Percentiles rank a stretch among this genome's conserved stretches.
These are phyloP conservation scores for Tarenaya hassleriana DNA, from an alignment of 345 rosid species.

Conservation along the genomic window DNA sequence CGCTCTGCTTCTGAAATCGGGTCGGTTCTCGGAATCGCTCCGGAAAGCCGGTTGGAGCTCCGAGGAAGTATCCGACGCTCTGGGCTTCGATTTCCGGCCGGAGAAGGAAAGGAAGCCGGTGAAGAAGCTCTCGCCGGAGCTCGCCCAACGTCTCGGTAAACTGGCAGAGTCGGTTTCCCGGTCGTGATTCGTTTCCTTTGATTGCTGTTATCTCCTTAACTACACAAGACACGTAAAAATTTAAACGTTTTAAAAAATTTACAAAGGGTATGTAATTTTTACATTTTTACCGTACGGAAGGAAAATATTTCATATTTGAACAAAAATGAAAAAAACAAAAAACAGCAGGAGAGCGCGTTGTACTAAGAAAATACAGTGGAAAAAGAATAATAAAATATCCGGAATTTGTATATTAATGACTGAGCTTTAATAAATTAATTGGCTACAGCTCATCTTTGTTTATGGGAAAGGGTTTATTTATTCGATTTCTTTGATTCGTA, in stretches of 20 bases:
- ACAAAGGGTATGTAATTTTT: no score
- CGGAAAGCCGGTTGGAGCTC: conserved; percentile 86
- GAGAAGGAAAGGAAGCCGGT: conserved; percentile 56
- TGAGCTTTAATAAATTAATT: background rate
- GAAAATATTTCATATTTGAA: no score
- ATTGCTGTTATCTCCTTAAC: background rate
- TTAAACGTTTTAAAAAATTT: background rate
- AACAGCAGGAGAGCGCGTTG: conserved; percentile 42
- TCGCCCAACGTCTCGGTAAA: conserved; percentile 49
- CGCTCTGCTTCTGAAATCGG: conserved; percentile 59
- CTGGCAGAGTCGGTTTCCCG: conserved; percentile 62
- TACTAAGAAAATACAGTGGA: conserved; percentile 23
- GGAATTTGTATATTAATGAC: background rate
- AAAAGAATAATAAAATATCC: background rate
- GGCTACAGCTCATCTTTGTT: background rate
- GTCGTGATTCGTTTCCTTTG: conserved; percentile 28
- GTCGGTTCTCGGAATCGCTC: conserved; percentile 67
- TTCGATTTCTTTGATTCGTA: background rate
- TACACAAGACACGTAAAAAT: background rate
- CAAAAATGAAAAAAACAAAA: no score
- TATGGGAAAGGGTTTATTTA: background rate
- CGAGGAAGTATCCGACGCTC: conserved; percentile 70
- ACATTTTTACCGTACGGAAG: no score
- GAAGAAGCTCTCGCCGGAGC: conserved; percentile 51
- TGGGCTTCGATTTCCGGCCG: conserved; percentile 61